Evolutionary conservation across 2,329 filamentous ascomycete species (phyloP), one percentile per base, ranked within the genome.

Genomic region (Apiospora phragmitis): DNA sequence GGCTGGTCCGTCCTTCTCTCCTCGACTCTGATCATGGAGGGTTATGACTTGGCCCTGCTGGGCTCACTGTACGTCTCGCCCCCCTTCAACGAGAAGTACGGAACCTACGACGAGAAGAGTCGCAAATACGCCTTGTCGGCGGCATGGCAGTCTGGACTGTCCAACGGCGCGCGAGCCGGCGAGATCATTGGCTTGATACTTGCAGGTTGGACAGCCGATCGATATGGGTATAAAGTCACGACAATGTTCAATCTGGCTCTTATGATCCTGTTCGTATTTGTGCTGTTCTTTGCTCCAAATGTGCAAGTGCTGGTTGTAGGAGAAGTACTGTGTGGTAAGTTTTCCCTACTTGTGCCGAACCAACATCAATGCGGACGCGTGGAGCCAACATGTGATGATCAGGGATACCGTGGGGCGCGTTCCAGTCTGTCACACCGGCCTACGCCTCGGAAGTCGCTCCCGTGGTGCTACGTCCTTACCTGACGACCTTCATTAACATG

Each of bases 141-240:
- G 0, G 81, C 84, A 0, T 91, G 89, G 89, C 88, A 90, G 76
- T 85, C 86, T 0, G 88, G 83, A 0, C 76, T 91, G 3, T 85
- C 83, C 8, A 89, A 89, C 70, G 88, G 85, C 21, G 85, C 85
- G 0, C 80, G 84, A 1, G 84, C 85, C 1, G 88, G 88, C 16
- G 84, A 88, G 74, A 87, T 91, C 68, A 74, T 89, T 12, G 89
- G 89, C 0, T 78, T 89, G 1, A 81, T 89, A 35, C 71, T 88
- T 29, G 86, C 85, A n/a, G 88, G 88, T 9, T 85, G 83, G 78
- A 76, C 85, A 0, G 81, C 85, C 0, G 87, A 90, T 70, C 80
- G 82, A 1, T 85, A 81, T 29, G 86, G 87, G 1, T 86, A 87
- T 76, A 83, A 83, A 71, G 81, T 82, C 75, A 88, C 85, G 0